Base-by-base conservation (phyloP, 2,329 filamentous ascomycete species). In the Diplocarpon rosae region DNA sequence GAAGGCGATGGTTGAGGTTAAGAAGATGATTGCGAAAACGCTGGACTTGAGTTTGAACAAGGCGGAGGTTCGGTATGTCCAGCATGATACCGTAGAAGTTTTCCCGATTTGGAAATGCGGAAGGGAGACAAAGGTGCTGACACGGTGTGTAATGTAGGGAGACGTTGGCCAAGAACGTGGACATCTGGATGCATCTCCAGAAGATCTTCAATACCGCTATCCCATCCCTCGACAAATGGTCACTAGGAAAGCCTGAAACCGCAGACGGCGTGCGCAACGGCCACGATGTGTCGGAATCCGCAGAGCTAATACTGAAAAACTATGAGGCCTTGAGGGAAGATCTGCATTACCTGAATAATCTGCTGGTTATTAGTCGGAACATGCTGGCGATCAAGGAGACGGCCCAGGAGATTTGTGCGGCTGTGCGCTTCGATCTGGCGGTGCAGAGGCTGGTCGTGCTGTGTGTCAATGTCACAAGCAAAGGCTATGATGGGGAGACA, bases 331-430 rank as follows among this genome's bases (percentile, higher is more conserved):
- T 82, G 47, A 76, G 78, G 55, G 75, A 80, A 47, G 77, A 81
- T 46, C 62, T 82, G 45, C 72, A 75, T 42, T 72, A 76, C 46
- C 66, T 82, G 42, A 80, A 80, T 65, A 80, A 79, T 63, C 65
- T 82, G 46, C 76, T 82, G 73, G 75, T 80, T 49, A 78, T 82
- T 56, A 75, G 76, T 1, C 66, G 78, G 39, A 82, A 82, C 51
- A 65, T 82, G 48, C 67, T 82, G 17, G 78, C 80, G 27, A 79
- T 78, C 9, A 72, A 78, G 11, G 74, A 79, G 56, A 73, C 80
- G 3, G 76, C 78, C 1, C 78, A 82, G 58, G 77, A 82, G 52
- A 69, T 82, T 7, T 81, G 77, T 46, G 75, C 76, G 9, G 75
- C 76, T 7, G 74, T 80, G 13, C 70, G 75, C 42, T 80, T 81